Evolutionary conservation across 768 basidiomycete genomes (phyloP).

Genomic region (Botryobasidium botryosum): DNA sequence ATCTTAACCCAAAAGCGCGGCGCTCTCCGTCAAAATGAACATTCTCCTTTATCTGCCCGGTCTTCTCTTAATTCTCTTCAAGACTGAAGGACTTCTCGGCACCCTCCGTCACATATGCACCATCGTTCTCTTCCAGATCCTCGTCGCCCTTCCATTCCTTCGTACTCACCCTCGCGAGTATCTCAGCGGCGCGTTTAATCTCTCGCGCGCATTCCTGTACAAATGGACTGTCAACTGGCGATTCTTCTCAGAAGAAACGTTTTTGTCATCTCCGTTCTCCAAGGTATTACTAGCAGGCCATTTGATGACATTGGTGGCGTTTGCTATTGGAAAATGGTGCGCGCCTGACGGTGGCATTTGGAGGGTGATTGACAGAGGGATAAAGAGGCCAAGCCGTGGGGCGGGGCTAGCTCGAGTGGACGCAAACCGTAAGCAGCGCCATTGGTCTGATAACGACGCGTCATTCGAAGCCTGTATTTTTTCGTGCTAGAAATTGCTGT

Average conservation of each 20-base stretch:
- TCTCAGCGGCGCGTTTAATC: conserved; percentile 61
- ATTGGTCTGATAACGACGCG: too few species aligned
- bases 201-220: conserved; percentile 77
- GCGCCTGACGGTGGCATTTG: conserved; percentile 48
- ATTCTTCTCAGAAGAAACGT: conserved; percentile 59
- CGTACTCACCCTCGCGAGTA: conserved; percentile 44
- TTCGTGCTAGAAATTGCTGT: conserved; percentile 47
- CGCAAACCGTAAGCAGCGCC: conserved; percentile 42
- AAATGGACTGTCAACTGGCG: conserved; percentile 99
- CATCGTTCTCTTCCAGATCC: conserved; percentile 30
- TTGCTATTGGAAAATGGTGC: conserved; percentile 68
- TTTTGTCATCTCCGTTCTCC: conserved; percentile 49
- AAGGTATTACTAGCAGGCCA: conserved; percentile 50
- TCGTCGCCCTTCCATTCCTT: conserved; percentile 59
- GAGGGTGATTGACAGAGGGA: conserved; percentile 35
- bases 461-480: too few species aligned
- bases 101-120: conserved; percentile 21
- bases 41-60: conserved; percentile 81
- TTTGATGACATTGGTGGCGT: conserved; percentile 35
- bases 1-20: conserved; percentile 30
- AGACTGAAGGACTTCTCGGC: conserved; percentile 39
- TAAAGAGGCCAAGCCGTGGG: conserved; percentile 33
- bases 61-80: conserved; percentile 65
- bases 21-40: conserved; percentile 92
- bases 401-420: conserved; percentile 32